Conservation (phyloP, 2,329 filamentous ascomycete genomes). For the Alternaria sp. region DNA sequence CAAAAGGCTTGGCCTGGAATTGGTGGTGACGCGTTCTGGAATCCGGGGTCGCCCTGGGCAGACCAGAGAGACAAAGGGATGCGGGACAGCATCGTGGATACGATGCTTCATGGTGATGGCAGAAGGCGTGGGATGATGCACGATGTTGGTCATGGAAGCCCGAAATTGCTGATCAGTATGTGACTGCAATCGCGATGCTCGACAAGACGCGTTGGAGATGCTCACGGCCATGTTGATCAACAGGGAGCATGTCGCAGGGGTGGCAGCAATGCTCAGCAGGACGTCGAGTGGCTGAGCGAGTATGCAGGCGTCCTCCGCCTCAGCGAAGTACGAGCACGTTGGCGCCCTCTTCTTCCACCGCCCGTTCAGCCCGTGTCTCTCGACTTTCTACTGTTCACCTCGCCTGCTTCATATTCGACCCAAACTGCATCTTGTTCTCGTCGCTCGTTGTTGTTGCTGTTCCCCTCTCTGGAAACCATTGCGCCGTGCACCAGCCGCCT, state of each 20-base stretch:
- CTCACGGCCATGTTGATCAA: conserved; percentile 9
- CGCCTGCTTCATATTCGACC: neutral
- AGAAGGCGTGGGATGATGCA: neutral
- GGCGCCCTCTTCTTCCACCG: conserved; percentile 19
- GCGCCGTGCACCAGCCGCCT: conserved; percentile 15
- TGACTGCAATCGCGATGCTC: neutral
- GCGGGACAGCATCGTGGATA: neutral
- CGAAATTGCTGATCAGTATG: neutral
- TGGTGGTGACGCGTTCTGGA: conserved; percentile 11
- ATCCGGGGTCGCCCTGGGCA: conserved; percentile 15
- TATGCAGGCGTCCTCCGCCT: conserved; percentile 27
- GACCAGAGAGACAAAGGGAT: conserved; percentile 8
- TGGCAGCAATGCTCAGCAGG: conserved; percentile 17
- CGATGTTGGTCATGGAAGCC: neutral
- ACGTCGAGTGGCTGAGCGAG: conserved; percentile 30
- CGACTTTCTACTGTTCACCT: conserved; percentile 7
- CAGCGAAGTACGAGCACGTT: conserved; percentile 25
- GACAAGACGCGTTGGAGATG: neutral
- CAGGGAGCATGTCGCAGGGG: conserved; percentile 14
- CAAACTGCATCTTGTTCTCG: neutral
- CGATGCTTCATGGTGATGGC: neutral
- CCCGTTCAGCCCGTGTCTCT: conserved; percentile 12
- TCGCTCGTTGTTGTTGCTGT: conserved; percentile 14
- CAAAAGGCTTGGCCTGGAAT: conserved; percentile 15
- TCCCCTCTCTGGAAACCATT: conserved; percentile 12